Evolutionary conservation across 2,329 filamentous ascomycete species (phyloP).

Genomic region (Colletotrichum salicis): DNA sequence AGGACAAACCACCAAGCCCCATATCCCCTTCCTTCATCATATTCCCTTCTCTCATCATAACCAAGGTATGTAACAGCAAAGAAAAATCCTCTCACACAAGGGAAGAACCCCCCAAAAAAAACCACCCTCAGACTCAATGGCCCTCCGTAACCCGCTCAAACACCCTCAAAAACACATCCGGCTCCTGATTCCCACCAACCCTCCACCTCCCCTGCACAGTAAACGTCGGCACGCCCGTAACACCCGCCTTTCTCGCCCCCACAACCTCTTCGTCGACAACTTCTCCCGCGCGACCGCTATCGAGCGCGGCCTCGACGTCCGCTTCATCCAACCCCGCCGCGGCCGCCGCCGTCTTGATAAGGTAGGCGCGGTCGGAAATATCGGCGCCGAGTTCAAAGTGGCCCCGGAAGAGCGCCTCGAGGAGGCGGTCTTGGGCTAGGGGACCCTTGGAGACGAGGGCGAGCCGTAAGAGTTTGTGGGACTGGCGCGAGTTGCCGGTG

Average conservation of each 20-base stretch:
- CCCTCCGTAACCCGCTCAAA: slow-evolving; percentile 66
- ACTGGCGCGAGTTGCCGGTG: slow-evolving; percentile 56
- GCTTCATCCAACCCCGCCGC: slow-evolving; percentile 44
- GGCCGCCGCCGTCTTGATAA: slow-evolving; percentile 47
- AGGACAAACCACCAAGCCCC: not conserved
- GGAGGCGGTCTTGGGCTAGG: slow-evolving; percentile 50
- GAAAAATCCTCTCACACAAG: not conserved
- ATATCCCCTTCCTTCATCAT: not conserved
- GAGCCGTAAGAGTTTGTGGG: slow-evolving; percentile 59
- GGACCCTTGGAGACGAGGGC: slow-evolving; percentile 43
- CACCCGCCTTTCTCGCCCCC: slow-evolving; percentile 44
- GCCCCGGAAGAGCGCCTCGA: slow-evolving; percentile 53
- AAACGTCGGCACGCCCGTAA: slow-evolving; percentile 79
- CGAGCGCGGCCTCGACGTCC: slow-evolving; percentile 39
- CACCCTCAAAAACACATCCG: slow-evolving; percentile 70
- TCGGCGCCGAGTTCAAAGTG: slow-evolving; percentile 56
- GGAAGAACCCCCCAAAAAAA: no score
- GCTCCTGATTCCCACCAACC: slow-evolving; percentile 77
- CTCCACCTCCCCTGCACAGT: slow-evolving; percentile 75
- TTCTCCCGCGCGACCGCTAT: slow-evolving; percentile 40
- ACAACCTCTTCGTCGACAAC: slow-evolving; percentile 46
- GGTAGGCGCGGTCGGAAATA: slow-evolving; percentile 52
- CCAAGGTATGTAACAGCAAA: no score
- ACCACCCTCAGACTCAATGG: slow-evolving; percentile 3
- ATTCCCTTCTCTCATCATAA: not conserved